Percentiles rank a stretch among this genome's conserved stretches.
Conservation (phyloP, 1,284 basidiomycete species). For the Tilletiopsis washingtonensis region DNA sequence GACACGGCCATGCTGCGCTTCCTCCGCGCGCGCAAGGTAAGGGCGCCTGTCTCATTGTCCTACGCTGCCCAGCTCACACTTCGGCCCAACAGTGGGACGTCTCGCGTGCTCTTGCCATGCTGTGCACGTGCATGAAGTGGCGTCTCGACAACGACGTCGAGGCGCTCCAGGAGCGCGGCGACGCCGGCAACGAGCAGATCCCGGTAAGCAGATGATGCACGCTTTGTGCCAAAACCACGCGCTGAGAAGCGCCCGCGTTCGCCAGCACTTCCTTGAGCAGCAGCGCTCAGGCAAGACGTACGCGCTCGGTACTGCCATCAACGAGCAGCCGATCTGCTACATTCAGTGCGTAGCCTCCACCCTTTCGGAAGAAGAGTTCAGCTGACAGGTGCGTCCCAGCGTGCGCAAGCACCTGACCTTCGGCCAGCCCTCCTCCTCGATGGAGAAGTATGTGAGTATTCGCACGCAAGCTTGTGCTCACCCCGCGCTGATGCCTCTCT, state of each 20-base stretch:
- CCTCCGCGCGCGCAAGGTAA: conserved; percentile 48
- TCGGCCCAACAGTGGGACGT: conserved; percentile 49
- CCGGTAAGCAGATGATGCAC: no score
- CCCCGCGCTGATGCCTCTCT: no score
- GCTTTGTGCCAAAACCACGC: no score
- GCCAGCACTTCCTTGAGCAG: conserved; percentile 48
- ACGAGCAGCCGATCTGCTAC: conserved; percentile 45
- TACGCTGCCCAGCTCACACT: no score
- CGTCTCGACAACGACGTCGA: conserved; percentile 23
- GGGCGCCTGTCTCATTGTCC: no score
- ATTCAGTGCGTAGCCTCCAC: no score
- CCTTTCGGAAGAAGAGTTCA: no score
- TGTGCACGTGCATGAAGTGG: conserved; percentile 44
- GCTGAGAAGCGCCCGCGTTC: no score
- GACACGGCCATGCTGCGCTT: conserved; percentile 46
- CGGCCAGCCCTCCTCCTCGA: conserved; percentile 44
- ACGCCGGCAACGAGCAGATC: conserved; percentile 7
- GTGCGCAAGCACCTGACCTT: conserved; percentile 37
- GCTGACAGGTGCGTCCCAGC: no score
- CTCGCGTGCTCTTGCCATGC: conserved; percentile 48
- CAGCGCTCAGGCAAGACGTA: conserved; percentile 46
- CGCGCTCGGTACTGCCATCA: conserved; percentile 43
- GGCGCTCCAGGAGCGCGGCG: conserved; percentile 14
- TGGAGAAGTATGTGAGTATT: conserved; percentile 44
- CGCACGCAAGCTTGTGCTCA: no score